These are phyloP conservation scores for Leptographium flavum DNA, from an alignment of 2,329 filamentous ascomycete genomes.

Conservation along the genomic window DNA sequence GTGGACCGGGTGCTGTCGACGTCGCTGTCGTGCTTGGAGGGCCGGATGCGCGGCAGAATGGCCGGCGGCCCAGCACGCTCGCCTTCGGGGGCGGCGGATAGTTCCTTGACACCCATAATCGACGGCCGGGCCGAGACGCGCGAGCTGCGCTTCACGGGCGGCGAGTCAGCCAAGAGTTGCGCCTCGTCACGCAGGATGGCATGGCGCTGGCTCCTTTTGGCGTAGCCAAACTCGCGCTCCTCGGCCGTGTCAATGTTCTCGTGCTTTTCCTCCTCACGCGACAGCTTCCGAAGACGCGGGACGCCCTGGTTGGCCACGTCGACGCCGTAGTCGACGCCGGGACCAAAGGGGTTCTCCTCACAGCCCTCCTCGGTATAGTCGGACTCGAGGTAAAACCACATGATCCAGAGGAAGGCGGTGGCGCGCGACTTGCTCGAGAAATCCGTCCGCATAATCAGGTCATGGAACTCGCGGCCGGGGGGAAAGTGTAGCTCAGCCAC, in stretches of 20 bases:
- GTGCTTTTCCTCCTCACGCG: constrained; percentile 44
- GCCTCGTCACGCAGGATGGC: constrained; percentile 63
- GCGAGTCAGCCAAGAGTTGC: constrained; percentile 47
- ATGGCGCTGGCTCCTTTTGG: constrained; percentile 60
- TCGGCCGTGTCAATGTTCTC: constrained; percentile 65
- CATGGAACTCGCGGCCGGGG: constrained; percentile 77
- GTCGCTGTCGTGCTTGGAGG: constrained; percentile 46
- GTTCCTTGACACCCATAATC: constrained; percentile 12
- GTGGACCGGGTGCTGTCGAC: constrained; percentile 38
- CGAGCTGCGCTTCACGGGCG: constrained; percentile 41
- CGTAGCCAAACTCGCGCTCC: constrained; percentile 55
- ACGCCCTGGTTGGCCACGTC: constrained; percentile 56
- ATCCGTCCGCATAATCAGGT: constrained; percentile 83
- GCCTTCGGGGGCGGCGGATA: constrained; percentile 22
- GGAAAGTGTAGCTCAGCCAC: constrained; percentile 89
- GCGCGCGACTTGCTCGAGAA: constrained; percentile 73
- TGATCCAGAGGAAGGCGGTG: constrained; percentile 84
- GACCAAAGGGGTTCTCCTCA: constrained; percentile 79
- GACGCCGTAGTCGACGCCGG: constrained; percentile 49
- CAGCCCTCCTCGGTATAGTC: constrained; percentile 84
- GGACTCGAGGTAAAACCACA: constrained; percentile 98
- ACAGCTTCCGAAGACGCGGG: constrained; percentile 51
- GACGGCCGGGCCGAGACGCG: constrained; percentile 18
- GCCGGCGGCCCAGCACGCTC: constrained; percentile 35
- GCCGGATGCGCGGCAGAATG: constrained; percentile 46